A percentile compares a stretch with the other conserved stretches of the same genome.
These are phyloP conservation scores for Penicillium salamii DNA, from an alignment of 495 filamentous ascomycete species.

Conservation along the genomic window DNA sequence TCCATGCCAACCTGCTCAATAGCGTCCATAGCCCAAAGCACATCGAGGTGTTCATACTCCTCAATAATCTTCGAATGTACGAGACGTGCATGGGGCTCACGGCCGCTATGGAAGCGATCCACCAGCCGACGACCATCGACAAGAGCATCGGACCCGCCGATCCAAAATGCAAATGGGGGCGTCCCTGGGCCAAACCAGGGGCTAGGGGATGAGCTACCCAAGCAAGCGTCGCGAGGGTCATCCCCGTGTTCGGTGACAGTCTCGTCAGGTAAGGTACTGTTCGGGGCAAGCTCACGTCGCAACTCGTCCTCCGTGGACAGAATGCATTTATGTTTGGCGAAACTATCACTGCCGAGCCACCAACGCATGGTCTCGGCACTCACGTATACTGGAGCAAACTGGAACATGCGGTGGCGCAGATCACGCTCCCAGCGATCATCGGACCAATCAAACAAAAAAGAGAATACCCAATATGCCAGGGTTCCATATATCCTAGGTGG, in stretches of 20 bases:
- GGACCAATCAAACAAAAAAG: constrained; percentile 86
- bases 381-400: constrained; percentile 88
- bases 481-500: constrained; percentile 71
- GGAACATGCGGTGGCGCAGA: constrained; percentile 80
- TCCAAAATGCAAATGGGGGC: constrained; percentile 88
- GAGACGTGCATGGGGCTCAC: constrained; percentile 78
- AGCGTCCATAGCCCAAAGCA: constrained; percentile 92
- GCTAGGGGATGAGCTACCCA: constrained; percentile 36
- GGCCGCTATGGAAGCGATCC: constrained; percentile 67
- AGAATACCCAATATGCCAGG: constrained; percentile 86
- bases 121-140: constrained; percentile 81
- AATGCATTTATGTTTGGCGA: constrained; percentile 89
- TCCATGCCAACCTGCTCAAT: constrained; percentile 82
- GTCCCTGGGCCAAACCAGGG: constrained; percentile 81
- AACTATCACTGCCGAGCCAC: constrained; percentile 92
- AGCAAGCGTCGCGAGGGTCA: constrained; percentile 17
- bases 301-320: constrained; percentile 70
- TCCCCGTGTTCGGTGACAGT: constrained; percentile 15
- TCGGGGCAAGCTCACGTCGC: constrained; percentile 63
- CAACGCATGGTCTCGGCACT: constrained; percentile 89
- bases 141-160: constrained; percentile 74
- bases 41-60: constrained; percentile 93
- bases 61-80: constrained; percentile 82
- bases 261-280: background rate
- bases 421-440: constrained; percentile 83